Evolutionary conservation across 768 basidiomycete genomes (phyloP).

Genomic region (Rhizopogon vulgaris): DNA sequence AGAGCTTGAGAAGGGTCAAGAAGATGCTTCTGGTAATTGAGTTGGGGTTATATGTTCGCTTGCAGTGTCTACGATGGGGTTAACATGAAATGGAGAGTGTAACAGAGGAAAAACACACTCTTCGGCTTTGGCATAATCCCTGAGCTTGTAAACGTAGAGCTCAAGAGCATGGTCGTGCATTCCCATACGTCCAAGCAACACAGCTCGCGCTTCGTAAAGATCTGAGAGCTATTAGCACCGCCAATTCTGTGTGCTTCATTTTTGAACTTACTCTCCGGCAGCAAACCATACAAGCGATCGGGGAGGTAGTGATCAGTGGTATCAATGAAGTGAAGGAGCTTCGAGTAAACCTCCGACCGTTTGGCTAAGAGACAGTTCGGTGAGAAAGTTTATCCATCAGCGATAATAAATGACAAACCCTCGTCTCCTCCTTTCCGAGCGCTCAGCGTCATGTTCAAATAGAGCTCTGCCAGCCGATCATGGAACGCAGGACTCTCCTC

Average conservation of each 20-base stretch:
- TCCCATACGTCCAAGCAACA: slow-evolving; percentile 83
- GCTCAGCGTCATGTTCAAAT: slow-evolving; percentile 60
- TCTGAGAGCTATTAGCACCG: slow-evolving; percentile 36
- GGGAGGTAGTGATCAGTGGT: slow-evolving; percentile 62
- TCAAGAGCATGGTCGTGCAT: slow-evolving; percentile 94
- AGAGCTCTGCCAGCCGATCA: slow-evolving; percentile 84
- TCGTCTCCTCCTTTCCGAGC: slow-evolving; percentile 56
- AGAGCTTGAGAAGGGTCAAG: slow-evolving; percentile 79
- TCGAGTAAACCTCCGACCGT: slow-evolving; percentile 50
- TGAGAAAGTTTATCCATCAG: slow-evolving; percentile 4
- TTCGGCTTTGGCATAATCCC: slow-evolving; percentile 84
- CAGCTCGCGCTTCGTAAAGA: slow-evolving; percentile 85
- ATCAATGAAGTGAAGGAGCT: slow-evolving; percentile 73
- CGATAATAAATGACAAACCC: slow-evolving; percentile 30
- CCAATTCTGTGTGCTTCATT: background rate
- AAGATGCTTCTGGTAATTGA: slow-evolving; percentile 62
- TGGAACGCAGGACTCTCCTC: slow-evolving; percentile 71
- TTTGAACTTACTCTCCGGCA: slow-evolving; percentile 69
- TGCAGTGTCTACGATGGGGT: slow-evolving; percentile 69
- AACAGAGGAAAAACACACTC: slow-evolving; percentile 44
- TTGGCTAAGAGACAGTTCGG: slow-evolving; percentile 30
- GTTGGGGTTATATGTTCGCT: slow-evolving; percentile 61
- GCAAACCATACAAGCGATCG: slow-evolving; percentile 73
- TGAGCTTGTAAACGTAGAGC: slow-evolving; percentile 84
- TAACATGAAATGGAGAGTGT: background rate